phyloP scores from a whole-genome alignment of 306 rosid species.

The Arachis stenosperma region DNA sequence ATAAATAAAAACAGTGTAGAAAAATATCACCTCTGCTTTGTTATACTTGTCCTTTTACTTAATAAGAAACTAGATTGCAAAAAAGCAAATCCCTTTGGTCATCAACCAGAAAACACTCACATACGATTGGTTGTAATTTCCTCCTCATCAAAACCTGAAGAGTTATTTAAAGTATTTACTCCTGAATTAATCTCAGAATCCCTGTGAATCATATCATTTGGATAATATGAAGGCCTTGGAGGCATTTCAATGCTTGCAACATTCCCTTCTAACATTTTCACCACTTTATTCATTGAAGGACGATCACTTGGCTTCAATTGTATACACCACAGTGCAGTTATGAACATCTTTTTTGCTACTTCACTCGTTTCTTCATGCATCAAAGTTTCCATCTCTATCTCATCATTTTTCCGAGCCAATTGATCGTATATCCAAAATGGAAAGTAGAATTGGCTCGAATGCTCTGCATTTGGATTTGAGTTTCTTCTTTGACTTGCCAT shows the following conservation, averaged over 20 bases:
- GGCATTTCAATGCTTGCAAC: constrained; percentile 34
- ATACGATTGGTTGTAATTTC: not conserved
- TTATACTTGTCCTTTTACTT: not conserved
- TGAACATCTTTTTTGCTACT: constrained; percentile 31
- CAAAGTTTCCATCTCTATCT: constrained; percentile 16
- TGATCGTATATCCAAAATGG: constrained; percentile 35
- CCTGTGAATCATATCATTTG: not conserved
- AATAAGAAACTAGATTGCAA: not conserved
- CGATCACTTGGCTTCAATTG: constrained; percentile 42
- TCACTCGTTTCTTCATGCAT: not conserved
- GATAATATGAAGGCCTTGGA: constrained; percentile 38
- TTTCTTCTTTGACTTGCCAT: constrained; percentile 26
- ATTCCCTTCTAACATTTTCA: constrained; percentile 45
- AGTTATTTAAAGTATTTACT: not conserved
- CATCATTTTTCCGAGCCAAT: not conserved
- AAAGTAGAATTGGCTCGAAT: constrained; percentile 39
- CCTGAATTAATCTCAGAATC: not conserved
- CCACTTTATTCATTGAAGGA: constrained; percentile 44
- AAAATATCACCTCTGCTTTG: too few relatives aligned
- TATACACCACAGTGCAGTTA: constrained; percentile 50
- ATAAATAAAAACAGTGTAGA: too few relatives aligned
- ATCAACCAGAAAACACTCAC: not conserved
- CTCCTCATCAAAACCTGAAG: not conserved
- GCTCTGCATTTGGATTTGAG: constrained; percentile 2
- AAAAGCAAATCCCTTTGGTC: too few relatives aligned